Evolutionary conservation across 768 basidiomycete genomes (phyloP), one percentile per base, ranked within the genome.

Genomic region (Amanita thiersii): DNA sequence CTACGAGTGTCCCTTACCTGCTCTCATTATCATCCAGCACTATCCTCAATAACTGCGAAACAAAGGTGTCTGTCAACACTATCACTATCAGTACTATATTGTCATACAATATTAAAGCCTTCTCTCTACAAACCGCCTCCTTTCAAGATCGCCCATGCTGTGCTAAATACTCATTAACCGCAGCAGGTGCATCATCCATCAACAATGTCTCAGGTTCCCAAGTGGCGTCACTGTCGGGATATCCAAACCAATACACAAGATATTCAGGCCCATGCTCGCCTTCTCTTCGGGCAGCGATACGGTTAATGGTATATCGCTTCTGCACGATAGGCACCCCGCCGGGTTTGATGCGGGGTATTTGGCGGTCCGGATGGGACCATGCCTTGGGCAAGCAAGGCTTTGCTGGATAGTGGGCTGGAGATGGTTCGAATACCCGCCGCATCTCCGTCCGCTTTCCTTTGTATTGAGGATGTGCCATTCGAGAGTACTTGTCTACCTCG

Each of bases 401-500:
- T 12, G 63, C 50, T 1, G 60, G 53, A 47, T 48, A 56, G 23
- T 35, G 39, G 5, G 41, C 46, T 10, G 47, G 48, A 6, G 57
- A 56, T 3, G 66, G 50, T 8, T 48, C 52, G 49, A 70, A 81
- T 0, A 45, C 41, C 9, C 65, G 63, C 4, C 56, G 59, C 23
- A 74, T 51, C 42, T 69, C 51, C 12, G 50, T 61, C 32, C 73
- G 64, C 32, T 52, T 61, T 21, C 66, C 70, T 43, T 62, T 66
- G 43, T 78, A 52, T 8, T 57, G 29, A 2, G 76, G 73, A 54
- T 77, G 72, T 14, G 59, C 63, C n/a, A 61, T 62, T 34, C 85
- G 79, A 30, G 76, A 66, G 52, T 87, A 88, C 53, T 87, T 85
- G 61, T 86, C 82, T 33, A 81, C 67, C 55, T 89, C 86, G 60